Percentiles rank a stretch among this genome's conserved stretches.
These are phyloP conservation scores for Solioccasus polychromus DNA, from an alignment of 768 basidiomycete species.

Conservation along the genomic window DNA sequence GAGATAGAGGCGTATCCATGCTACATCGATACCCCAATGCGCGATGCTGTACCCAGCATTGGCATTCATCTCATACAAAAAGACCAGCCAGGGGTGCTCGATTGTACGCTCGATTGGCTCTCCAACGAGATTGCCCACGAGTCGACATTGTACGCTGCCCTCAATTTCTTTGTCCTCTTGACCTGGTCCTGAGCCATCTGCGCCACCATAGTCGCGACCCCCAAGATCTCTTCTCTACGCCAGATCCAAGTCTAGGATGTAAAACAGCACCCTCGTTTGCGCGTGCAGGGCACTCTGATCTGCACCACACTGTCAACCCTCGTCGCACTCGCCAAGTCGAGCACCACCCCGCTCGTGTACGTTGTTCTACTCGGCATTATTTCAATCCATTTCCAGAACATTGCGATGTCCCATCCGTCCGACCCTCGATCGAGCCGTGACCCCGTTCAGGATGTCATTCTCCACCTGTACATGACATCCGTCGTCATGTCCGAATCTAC, in stretches of 20 bases:
- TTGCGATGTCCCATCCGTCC: conserved; percentile 44
- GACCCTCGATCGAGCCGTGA: conserved; percentile 12
- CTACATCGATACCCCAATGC: conserved; percentile 70
- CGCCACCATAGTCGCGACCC: conserved; percentile 41
- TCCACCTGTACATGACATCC: conserved; percentile 54
- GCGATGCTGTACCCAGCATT: conserved; percentile 67
- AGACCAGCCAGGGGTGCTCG: conserved; percentile 65
- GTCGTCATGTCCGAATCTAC: conserved; percentile 67
- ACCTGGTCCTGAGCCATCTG: conserved; percentile 71
- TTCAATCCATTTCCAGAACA: conserved; percentile 59
- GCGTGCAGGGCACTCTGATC: conserved; percentile 67
- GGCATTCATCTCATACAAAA: conserved; percentile 60
- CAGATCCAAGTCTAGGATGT: conserved; percentile 55
- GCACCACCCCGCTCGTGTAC: conserved; percentile 38
- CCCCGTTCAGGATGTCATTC: conserved; percentile 47
- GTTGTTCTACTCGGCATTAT: conserved; percentile 69
- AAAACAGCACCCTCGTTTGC: conserved; percentile 57
- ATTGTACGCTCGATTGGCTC: conserved; percentile 77
- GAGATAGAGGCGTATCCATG: conserved; percentile 72
- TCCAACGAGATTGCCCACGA: conserved; percentile 61
- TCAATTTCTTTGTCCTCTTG: conserved; percentile 65
- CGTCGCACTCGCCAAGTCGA: conserved; percentile 48
- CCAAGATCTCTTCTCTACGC: conserved; percentile 45
- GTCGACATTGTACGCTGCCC: conserved; percentile 55
- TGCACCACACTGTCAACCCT: conserved; percentile 50